These are phyloP conservation scores for Mitragyna speciosa DNA, from an alignment of 257 asterid species.

Conservation along the genomic window DNA sequence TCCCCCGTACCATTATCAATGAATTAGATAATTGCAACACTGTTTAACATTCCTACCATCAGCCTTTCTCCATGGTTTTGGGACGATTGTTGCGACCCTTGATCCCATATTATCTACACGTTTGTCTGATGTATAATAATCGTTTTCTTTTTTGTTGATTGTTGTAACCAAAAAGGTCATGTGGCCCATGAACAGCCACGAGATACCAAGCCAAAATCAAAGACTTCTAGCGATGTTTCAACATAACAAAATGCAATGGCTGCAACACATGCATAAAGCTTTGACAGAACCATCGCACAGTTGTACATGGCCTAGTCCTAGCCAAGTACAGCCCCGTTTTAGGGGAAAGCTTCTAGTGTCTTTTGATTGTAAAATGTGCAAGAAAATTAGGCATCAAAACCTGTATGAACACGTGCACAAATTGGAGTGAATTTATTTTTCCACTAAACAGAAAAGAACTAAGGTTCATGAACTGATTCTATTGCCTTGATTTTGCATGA, in stretches of 20 bases:
- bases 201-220: conserved; percentile 1
- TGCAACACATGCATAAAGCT: conserved; percentile 16
- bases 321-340: neutral
- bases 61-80: neutral
- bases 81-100: neutral
- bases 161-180: neutral
- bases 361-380: neutral
- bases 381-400: conserved; percentile 8
- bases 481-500: neutral
- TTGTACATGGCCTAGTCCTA: conserved; percentile 2
- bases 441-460: neutral
- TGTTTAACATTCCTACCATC: neutral
- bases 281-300: conserved; percentile 10
- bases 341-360: neutral
- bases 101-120: neutral
- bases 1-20: neutral
- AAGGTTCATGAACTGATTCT: neutral
- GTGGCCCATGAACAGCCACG: conserved; percentile 19
- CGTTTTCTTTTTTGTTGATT: neutral
- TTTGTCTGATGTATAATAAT: neutral
- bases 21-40: too few species aligned
- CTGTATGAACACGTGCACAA: conserved; percentile 24
- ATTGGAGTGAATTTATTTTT: neutral
- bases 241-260: conserved; percentile 3
- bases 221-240: neutral